These are phyloP conservation scores for Cornus kousa DNA, from an alignment of 148 eudicot genomes.

Conservation along the genomic window DNA sequence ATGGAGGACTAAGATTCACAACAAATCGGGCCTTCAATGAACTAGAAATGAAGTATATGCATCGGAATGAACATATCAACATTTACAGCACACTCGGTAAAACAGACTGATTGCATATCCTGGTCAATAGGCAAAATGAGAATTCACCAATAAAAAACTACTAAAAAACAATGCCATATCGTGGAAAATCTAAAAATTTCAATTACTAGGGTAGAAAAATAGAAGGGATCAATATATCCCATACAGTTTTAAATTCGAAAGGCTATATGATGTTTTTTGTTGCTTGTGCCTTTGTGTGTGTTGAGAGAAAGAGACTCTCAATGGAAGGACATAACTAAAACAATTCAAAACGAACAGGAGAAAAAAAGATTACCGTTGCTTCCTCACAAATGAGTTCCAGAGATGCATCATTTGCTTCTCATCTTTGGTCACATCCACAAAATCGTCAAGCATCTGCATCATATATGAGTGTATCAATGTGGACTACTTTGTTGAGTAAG, in stretches of 20 bases:
- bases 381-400: conserved; percentile 95
- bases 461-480: conserved; percentile 8
- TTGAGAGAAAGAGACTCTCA: neutral
- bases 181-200: neutral
- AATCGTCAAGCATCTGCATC: conserved; percentile 94
- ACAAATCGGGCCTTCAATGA: neutral
- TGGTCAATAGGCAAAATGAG: neutral
- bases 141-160: neutral
- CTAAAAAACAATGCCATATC: neutral
- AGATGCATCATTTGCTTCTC: conserved; percentile 98
- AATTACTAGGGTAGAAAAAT: neutral
- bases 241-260: neutral
- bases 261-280: neutral
- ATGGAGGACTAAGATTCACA: neutral
- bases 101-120: neutral
- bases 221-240: neutral
- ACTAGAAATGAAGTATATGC: neutral
- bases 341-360: neutral
- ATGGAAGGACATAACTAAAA: neutral
- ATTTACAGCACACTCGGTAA: neutral
- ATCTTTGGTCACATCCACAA: conserved; percentile 88
- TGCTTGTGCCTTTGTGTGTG: neutral
- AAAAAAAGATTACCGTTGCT: conserved; percentile 61
- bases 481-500: neutral
- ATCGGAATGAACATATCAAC: neutral